phyloP scores from a whole-genome alignment of 768 basidiomycete species.

The Amanita phalloides region DNA sequence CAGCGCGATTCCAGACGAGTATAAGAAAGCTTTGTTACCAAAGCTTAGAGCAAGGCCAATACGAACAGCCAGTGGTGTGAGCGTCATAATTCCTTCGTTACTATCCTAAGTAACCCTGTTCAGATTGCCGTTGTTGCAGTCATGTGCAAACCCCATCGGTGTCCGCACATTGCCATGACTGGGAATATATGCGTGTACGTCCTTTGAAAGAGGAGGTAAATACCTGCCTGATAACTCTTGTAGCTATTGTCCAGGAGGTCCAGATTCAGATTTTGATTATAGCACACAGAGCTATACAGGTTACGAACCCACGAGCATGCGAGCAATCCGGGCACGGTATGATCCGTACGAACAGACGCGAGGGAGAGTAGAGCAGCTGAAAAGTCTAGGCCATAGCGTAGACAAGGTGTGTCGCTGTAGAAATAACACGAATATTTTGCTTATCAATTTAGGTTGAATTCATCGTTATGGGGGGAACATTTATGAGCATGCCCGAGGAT shows the following conservation, averaged over 20 bases:
- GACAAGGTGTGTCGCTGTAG: constrained; percentile 63
- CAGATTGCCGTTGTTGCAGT: constrained; percentile 98
- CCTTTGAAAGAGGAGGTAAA: neutral
- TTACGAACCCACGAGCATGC: constrained; percentile 97
- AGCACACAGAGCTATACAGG: constrained; percentile 96
- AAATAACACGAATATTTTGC: neutral
- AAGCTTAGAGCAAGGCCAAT: constrained; percentile 91
- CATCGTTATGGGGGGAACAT: constrained; percentile 98
- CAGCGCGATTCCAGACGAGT: constrained; percentile 95
- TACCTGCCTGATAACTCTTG: neutral
- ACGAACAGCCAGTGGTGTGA: constrained; percentile 89
- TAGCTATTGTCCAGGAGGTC: constrained; percentile 96
- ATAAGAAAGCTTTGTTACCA: constrained; percentile 84
- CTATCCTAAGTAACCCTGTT: neutral
- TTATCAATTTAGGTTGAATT: constrained; percentile 54
- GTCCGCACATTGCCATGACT: constrained; percentile 99
- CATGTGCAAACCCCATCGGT: constrained; percentile 99
- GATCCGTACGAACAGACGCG: constrained; percentile 97
- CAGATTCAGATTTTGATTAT: constrained; percentile 99
- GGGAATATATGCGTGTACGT: constrained; percentile 97
- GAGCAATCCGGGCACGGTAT: constrained; percentile 88
- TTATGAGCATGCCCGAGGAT: constrained; percentile 99
- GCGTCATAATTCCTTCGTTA: constrained; percentile 12
- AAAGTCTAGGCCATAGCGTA: constrained; percentile 91
- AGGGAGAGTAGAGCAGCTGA: constrained; percentile 91